Conservation (phyloP, 2,329 filamentous ascomycete species). For the Chaetomium sp. region DNA sequence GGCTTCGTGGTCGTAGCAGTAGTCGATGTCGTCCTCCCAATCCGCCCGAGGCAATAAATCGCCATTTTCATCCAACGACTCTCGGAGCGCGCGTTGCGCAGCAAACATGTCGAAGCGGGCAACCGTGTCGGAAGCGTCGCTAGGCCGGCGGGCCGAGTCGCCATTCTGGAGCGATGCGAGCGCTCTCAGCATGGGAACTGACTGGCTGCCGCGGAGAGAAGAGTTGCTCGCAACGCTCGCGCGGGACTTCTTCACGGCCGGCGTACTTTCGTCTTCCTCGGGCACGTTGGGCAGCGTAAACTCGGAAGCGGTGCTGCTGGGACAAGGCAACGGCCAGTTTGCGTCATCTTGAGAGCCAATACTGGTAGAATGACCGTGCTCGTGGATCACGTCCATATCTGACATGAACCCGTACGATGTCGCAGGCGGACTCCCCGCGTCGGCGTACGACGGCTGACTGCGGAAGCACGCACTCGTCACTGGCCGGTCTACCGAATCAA, state of each 20-base stretch:
- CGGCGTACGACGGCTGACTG: constrained; percentile 32
- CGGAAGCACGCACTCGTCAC: constrained; percentile 41
- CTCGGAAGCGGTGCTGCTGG: constrained; percentile 34
- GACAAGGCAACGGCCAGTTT: constrained; percentile 40
- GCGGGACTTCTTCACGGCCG: constrained; percentile 32
- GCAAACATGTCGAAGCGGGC: constrained; percentile 38
- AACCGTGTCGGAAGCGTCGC: constrained; percentile 48
- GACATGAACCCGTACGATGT: constrained; percentile 27
- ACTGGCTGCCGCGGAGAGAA: constrained; percentile 49
- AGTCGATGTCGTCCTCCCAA: constrained; percentile 66
- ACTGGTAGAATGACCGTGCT: constrained; percentile 33
- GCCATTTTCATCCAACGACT: constrained; percentile 24
- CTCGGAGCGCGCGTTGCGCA: constrained; percentile 30
- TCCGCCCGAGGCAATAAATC: constrained; percentile 37
- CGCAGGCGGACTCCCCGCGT: constrained; percentile 21
- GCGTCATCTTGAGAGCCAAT: constrained; percentile 36
- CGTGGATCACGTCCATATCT: constrained; percentile 22
- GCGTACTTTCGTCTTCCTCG: constrained; percentile 53
- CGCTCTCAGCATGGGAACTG: constrained; percentile 49
- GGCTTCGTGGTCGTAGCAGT: constrained; percentile 62
- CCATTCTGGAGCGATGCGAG: constrained; percentile 31
- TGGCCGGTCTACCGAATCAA: constrained; percentile 40
- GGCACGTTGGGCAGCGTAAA: constrained; percentile 51
- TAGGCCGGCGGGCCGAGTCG: constrained; percentile 28
- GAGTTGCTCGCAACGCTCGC: constrained; percentile 44